A percentile compares a stretch with the other conserved stretches of the same genome.
Conservation (phyloP, 306 rosid species). For the Begonia fuchsioides region DNA sequence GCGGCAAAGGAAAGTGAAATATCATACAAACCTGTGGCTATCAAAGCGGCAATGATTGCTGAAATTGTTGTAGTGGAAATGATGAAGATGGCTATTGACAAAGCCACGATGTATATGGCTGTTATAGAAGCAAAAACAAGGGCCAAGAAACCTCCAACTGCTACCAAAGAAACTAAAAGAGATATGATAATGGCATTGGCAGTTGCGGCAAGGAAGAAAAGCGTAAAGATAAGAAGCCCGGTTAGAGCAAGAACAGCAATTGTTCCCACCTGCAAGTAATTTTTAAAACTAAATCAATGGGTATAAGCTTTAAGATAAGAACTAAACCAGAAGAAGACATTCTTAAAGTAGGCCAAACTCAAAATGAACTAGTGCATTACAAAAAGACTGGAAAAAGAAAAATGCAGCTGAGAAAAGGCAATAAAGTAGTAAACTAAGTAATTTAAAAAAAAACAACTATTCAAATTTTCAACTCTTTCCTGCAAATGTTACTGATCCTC, state of each 20-base stretch:
- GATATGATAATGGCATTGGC: slow-evolving; percentile 50
- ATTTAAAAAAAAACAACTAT: too few species aligned
- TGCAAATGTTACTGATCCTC: too few species aligned
- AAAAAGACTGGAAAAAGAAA: too few species aligned
- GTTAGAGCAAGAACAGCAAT: slow-evolving; percentile 39
- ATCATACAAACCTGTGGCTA: slow-evolving; percentile 36
- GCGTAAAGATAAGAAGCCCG: slow-evolving; percentile 58
- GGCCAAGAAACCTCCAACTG: slow-evolving; percentile 84
- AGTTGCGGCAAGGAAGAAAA: slow-evolving; percentile 68
- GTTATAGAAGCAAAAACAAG: slow-evolving; percentile 46
- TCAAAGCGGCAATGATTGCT: slow-evolving; percentile 38
- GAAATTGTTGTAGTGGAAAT: slow-evolving; percentile 38
- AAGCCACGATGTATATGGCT: slow-evolving; percentile 60
- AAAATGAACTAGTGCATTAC: too few species aligned
- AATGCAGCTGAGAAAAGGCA: too few species aligned
- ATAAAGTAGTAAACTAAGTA: too few species aligned
- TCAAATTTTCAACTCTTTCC: too few species aligned
- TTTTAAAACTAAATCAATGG: not conserved
- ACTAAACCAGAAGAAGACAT: too few species aligned
- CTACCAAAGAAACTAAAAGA: slow-evolving; percentile 59
- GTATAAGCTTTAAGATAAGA: too few species aligned
- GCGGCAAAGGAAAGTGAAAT: slow-evolving; percentile 3
- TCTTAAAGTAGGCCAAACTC: too few species aligned
- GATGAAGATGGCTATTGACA: slow-evolving; percentile 45
- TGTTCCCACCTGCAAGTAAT: slow-evolving; percentile 47